Evolutionary conservation across 331 rosid species (phyloP), one percentile per base, ranked within the genome.

Genomic region (Phaseolus coccineus): DNA sequence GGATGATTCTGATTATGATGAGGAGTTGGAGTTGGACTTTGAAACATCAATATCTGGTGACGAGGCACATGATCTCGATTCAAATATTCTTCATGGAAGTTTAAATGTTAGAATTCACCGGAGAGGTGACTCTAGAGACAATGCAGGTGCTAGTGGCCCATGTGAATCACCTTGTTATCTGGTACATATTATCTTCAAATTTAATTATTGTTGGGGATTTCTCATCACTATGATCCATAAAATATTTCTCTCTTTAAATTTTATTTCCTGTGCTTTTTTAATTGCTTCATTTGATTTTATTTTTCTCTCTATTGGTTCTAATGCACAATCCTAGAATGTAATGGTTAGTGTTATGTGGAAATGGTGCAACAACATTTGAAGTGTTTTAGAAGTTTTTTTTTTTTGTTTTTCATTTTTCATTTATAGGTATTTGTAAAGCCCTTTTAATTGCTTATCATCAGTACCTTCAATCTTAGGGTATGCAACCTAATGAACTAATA

Each of bases 1-100:
- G 80, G 98, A 91, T 83, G 96, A 93, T 84, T 93, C 99, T 77
- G 99, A 93, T 84, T 88, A 91, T 50, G 99, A 93, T 24, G 99
- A 93, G 82, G 98, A 91, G 80, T 69, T 96, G 82, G 99, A 96
- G 79, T 77, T 93, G 86, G 98, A 91, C 87, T 89, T 96, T 77
- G 97, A 96, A 81, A 91, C 99, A 35, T 93, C 97, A 12, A 52
- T 93, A 33, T 95, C 96, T 22, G 98, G 91, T 81, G 98, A 96
- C 37, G 99, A 96, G 83, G 93, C 78, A 48, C 94, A 78, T 76
- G 97, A 91, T 76, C 80, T 70, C 51, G 99, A 93, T 53, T 84
- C 97, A 77, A 90, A 91, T 77, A 65, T 90, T 90, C 85, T 88
- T 78, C 97, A 89, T 71, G 94, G 98, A 85, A 92, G 97, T 77